Conservation (phyloP, 805 yeast genomes). For the Hanseniaspora opuntiae region DNA sequence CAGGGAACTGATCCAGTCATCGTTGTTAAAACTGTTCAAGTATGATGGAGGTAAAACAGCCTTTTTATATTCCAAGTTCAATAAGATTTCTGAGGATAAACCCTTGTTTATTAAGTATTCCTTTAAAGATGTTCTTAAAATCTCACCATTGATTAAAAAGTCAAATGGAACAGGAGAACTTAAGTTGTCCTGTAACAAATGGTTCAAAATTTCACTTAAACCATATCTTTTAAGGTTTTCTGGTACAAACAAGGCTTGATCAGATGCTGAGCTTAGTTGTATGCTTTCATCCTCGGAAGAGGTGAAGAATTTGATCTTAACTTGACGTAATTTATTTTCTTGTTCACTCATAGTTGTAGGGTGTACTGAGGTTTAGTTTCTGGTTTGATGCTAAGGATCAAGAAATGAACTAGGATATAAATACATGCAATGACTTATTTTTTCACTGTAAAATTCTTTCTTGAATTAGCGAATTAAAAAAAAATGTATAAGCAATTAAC, state of each 20-base stretch:
- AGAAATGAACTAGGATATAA: too few species aligned
- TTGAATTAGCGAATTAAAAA: too few species aligned
- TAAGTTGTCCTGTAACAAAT: conserved; percentile 39
- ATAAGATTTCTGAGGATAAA: conserved; percentile 63
- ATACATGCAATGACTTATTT: too few species aligned
- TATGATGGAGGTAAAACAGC: conserved; percentile 91
- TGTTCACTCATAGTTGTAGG: conserved; percentile 12
- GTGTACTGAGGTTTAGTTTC: not conserved
- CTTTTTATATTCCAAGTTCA: conserved; percentile 78
- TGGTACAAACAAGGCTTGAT: conserved; percentile 80
- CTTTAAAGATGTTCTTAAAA: conserved; percentile 64
- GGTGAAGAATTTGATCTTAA: conserved; percentile 72
- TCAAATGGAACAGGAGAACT: conserved; percentile 68
- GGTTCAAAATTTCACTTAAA: conserved; percentile 87
- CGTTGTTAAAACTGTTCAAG: conserved; percentile 74
- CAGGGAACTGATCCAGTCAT: conserved; percentile 84
- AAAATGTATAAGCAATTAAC: too few species aligned
- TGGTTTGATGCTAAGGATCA: not conserved
- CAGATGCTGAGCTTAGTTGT: conserved; percentile 46
- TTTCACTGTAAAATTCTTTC: too few species aligned
- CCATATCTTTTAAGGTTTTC: conserved; percentile 78
- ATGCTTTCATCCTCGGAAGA: conserved; percentile 65
- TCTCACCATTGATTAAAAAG: conserved; percentile 72
- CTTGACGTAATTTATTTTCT: conserved; percentile 32
- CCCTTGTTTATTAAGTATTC: conserved; percentile 68